These are phyloP conservation scores for Lineolata rhizophorae DNA, from an alignment of 495 filamentous ascomycete genomes.

Conservation along the genomic window DNA sequence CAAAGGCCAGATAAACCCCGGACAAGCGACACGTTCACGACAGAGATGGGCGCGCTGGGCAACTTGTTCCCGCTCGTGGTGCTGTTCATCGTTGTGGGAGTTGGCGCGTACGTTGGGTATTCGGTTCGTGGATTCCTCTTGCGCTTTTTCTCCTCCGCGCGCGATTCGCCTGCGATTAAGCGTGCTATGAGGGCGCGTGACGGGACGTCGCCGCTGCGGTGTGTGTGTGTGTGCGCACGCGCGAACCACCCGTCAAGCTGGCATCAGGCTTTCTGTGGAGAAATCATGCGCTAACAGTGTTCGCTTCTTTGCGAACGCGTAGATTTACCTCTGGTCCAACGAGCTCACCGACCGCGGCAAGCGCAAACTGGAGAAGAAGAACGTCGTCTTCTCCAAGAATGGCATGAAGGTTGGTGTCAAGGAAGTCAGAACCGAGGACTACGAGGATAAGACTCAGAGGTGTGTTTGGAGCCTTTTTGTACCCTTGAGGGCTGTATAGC, in stretches of 20 bases:
- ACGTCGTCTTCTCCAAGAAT: constrained; percentile 62
- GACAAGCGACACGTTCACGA: too few relatives aligned
- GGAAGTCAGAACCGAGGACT: constrained; percentile 51
- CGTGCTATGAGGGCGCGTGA: too few relatives aligned
- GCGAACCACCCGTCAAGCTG: too few relatives aligned
- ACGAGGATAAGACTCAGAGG: constrained; percentile 65
- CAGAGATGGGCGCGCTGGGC: constrained; percentile 15
- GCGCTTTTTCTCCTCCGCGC: too few relatives aligned
- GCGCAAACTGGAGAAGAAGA: constrained; percentile 60
- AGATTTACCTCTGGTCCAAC: constrained; percentile 41
- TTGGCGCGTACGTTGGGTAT: constrained; percentile 44
- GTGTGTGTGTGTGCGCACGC: too few relatives aligned
- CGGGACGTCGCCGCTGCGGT: too few relatives aligned
- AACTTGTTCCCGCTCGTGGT: constrained; percentile 54
- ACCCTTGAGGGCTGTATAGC: too few relatives aligned
- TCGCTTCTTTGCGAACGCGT: background rate
- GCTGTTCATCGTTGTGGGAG: constrained; percentile 39
- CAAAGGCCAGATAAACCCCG: too few relatives aligned
- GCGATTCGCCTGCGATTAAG: too few relatives aligned
- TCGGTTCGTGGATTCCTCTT: constrained; percentile 18
- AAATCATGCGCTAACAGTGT: too few relatives aligned
- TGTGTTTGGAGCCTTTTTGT: constrained; percentile 8
- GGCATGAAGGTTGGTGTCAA: constrained; percentile 66
- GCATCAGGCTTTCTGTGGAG: too few relatives aligned
- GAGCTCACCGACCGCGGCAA: constrained; percentile 46